phyloP scores from a whole-genome alignment of 768 basidiomycete species.

The Russula griseocarnosa region DNA sequence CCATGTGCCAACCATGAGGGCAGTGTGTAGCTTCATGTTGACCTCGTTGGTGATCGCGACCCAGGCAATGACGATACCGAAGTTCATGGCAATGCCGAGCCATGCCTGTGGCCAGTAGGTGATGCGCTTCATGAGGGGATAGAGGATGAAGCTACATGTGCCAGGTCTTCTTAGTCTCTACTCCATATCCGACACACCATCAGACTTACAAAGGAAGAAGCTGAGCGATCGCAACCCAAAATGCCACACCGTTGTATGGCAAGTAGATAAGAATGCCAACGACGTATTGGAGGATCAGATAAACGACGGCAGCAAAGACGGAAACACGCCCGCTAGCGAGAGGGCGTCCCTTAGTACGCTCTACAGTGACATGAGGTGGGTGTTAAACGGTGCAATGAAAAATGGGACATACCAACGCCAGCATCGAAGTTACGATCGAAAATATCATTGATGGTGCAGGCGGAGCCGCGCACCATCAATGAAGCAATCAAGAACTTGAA shows the following conservation, averaged over 20 bases:
- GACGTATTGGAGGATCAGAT: conserved; percentile 27
- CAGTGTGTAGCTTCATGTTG: conserved; percentile 29
- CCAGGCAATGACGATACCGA: conserved; percentile 49
- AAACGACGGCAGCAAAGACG: conserved; percentile 28
- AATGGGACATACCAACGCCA: conserved; percentile 34
- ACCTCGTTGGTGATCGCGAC: conserved; percentile 39
- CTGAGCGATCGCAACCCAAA: conserved; percentile 26
- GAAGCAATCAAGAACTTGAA: conserved; percentile 18
- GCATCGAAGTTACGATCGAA: conserved; percentile 35
- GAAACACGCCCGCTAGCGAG: conserved; percentile 29
- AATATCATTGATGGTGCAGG: conserved; percentile 33
- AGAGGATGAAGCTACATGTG: conserved; percentile 35
- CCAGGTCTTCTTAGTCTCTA: not conserved
- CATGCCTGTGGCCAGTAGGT: conserved; percentile 63
- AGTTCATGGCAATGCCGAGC: conserved; percentile 52
- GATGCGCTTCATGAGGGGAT: conserved; percentile 53
- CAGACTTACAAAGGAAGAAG: conserved; percentile 27
- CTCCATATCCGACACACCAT: not conserved
- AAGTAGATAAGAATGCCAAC: conserved; percentile 24
- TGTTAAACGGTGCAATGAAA: conserved; percentile 1
- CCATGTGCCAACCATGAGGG: conserved; percentile 28
- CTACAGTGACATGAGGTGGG: conserved; percentile 1
- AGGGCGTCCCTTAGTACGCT: conserved; percentile 23
- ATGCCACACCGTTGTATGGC: conserved; percentile 25
- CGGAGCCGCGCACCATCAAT: conserved; percentile 29